These are phyloP conservation scores for Aphanocladium album DNA, from an alignment of 2,329 filamentous ascomycete genomes.

Conservation along the genomic window DNA sequence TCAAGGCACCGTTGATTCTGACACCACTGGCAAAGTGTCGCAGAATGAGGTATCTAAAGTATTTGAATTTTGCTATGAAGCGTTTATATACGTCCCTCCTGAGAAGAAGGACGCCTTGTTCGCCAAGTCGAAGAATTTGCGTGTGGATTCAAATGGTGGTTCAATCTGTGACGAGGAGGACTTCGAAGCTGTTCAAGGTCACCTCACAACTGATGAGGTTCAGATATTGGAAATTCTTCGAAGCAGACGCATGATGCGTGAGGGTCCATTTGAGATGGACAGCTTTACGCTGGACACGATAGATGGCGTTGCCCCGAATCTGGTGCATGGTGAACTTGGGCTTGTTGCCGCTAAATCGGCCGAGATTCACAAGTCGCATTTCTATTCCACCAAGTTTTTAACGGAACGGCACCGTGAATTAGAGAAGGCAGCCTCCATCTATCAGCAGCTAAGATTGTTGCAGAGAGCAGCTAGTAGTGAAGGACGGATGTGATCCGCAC, in stretches of 20 bases:
- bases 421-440: neutral
- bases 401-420: neutral
- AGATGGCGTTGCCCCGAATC: conserved; percentile 13
- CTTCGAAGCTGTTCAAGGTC: neutral
- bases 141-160: neutral
- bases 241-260: conserved; percentile 15
- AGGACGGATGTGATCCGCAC: no score
- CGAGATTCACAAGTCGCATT: neutral
- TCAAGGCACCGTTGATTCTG: conserved; percentile 27
- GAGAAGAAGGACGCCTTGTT: conserved; percentile 15
- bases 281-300: conserved; percentile 16
- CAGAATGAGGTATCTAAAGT: conserved; percentile 18
- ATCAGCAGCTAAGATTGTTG: neutral
- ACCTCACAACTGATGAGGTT: conserved; percentile 14
- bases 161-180: neutral
- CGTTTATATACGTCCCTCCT: neutral
- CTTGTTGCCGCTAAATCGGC: neutral
- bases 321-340: conserved; percentile 15
- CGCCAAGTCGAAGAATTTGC: conserved; percentile 14
- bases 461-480: no score
- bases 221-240: conserved; percentile 12
- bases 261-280: conserved; percentile 16
- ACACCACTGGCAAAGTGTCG: conserved; percentile 25
- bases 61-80: neutral
- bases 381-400: neutral